Evolutionary conservation across 208 protist species (phyloP), one percentile per base, ranked within the genome.

Genomic region (Trypanosoma brucei): DNA sequence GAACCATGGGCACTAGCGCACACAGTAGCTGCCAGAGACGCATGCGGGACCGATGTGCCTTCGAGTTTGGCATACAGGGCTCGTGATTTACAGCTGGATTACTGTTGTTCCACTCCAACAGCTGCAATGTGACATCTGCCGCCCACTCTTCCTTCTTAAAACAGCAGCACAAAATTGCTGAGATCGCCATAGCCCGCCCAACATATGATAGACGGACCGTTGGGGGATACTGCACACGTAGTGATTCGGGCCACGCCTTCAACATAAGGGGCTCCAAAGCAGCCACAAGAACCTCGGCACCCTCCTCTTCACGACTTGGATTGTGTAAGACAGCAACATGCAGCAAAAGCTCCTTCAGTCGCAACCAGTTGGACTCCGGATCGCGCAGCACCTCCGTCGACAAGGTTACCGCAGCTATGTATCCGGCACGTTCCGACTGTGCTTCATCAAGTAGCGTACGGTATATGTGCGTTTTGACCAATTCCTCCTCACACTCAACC

Each of bases 31-130:
- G 91, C 88, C 91, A 96, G 14, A 94, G 68, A 44, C 91, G 84
- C 59, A 96, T 75, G 58, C 91, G 87, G 37, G 66, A 78, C 44
- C 87, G 91, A 72, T 96, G 91, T 30, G 87, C 74, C 36, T 73
- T 76, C n/a, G 82, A 91, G 74, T 96, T 96, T 36, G 91, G 91
- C 87, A 93, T 94, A 70, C 90, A 95, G 30, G 90, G 86, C 75
- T 88, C 83, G 56, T 81, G 75, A 37, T 68, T 83, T 2, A 95
- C 69, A 14, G 79, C 50, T 1, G 70, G 56, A 67, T 93, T 57
- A 42, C 49, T 72, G 14, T 52, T 59, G 65, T 92, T 93, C 77
- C 84, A 83, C 3, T 75, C 74, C 46, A 95, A 68, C 72, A 95
- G 65, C 66, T 76, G 56, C 65, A 80, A 40, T 42, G 70, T 76